Base-by-base conservation (phyloP, 73 alveolate species). In the Durusdinium trenchii region DNA sequence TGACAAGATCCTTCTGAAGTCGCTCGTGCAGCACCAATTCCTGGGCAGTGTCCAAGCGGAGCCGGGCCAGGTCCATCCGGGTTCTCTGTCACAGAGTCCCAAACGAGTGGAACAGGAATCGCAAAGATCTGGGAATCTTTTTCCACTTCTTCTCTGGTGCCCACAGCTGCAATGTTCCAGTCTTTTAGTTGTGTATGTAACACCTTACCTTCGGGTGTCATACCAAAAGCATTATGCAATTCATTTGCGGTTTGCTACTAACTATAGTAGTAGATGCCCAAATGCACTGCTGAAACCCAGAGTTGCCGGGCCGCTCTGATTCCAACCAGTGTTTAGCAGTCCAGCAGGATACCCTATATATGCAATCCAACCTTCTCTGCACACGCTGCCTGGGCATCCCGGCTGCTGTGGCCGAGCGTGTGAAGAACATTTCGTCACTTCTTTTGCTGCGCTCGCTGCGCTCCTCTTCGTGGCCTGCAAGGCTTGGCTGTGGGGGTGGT, bases 1-100 rank as follows among this genome's bases (percentile, higher is more conserved):
- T 91, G 57, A 91, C 98, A 7, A 91, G 78, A 48, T 91, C 98
- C 28, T 91, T 91, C 76, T 91, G 98, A 5, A 91, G 89, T 43
- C 98, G 98, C 57, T 91, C 98, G 67, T 91, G 98, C 64, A 91
- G 81, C 60, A 91, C 45, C 73, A 91, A 76, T 51, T 91, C 98
- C 98, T 91, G 18, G n/a, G 36, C n/a, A n/a, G n/a, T n/a, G n/a
- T n/a, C n/a, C n/a, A n/a, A n/a, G n/a, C n/a, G 54, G 36, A 32
- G 71, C 71, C 71, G 26, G 71, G 1, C 36, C 20, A 3, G 6
- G 47, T 40, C 47, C 12, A 12, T 73, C 36, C 52, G 84, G 84
- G 6, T 67, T 67, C 40, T 57, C 12, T 57, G 71, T 26, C 71
- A 3, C 9, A 30, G 10, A 30, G 35, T 0, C 38, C 75, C 1